phyloP scores from a whole-genome alignment of 257 asterid species.

The Solanum paucissectum region DNA sequence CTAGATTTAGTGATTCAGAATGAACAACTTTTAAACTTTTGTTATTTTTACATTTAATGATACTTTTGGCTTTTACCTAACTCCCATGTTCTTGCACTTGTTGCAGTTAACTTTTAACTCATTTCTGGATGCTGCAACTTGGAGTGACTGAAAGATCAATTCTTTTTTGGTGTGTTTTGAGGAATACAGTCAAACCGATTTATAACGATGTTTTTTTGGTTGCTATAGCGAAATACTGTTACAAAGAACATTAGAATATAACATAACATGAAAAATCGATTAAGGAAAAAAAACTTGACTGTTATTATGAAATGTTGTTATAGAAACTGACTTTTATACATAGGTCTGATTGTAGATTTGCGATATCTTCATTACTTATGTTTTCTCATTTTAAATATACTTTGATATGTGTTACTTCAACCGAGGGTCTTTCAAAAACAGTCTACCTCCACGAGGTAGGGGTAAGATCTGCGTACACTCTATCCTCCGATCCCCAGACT shows the following conservation, averaged over 20 bases:
- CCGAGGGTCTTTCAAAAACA: neutral
- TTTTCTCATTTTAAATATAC: neutral
- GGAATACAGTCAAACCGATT: neutral
- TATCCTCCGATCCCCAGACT: neutral
- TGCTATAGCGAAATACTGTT: neutral
- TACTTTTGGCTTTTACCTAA: neutral
- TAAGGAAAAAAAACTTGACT: neutral
- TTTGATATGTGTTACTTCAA: neutral
- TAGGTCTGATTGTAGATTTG: neutral
- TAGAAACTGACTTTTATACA: neutral
- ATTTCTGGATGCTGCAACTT: neutral
- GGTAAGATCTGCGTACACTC: accelerated
- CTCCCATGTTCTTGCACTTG: neutral
- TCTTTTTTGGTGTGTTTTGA: neutral
- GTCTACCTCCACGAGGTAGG: neutral
- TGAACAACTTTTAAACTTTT: neutral
- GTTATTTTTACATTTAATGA: neutral
- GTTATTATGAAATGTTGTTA: neutral
- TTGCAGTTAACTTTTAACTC: neutral
- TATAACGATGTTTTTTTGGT: too few relatives aligned
- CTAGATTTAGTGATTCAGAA: neutral
- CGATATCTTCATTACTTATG: neutral
- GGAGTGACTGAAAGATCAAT: neutral
- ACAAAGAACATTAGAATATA: neutral
- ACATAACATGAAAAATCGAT: neutral